Evolutionary conservation across 768 basidiomycete genomes (phyloP).

Genomic region (Pholiota microspora): DNA sequence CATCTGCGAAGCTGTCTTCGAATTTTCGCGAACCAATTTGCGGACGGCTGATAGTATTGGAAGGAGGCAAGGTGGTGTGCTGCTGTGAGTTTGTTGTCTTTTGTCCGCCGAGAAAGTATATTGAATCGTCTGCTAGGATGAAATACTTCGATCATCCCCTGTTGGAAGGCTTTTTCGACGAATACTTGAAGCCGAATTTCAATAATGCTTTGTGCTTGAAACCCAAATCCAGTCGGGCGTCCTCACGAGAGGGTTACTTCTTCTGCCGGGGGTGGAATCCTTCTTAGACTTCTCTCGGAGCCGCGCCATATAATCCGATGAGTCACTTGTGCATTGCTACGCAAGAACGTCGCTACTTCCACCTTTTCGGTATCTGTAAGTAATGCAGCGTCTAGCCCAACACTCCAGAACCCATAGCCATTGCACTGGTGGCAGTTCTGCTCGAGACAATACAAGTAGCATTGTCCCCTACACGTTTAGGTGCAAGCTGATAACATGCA

Average conservation of each 20-base stretch:
- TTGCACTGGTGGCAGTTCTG: too few relatives aligned
- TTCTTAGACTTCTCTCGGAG: background rate
- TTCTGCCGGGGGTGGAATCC: constrained; percentile 74
- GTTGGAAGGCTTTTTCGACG: constrained; percentile 59
- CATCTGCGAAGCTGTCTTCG: constrained; percentile 71
- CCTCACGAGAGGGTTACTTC: constrained; percentile 84
- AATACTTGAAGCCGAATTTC: constrained; percentile 64
- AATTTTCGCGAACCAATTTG: constrained; percentile 59
- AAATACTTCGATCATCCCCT: constrained; percentile 84
- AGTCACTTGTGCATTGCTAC: background rate
- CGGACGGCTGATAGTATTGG: constrained; percentile 43
- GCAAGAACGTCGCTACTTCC: too few relatives aligned
- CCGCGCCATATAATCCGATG: background rate
- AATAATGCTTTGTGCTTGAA: constrained; percentile 67
- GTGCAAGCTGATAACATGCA: too few relatives aligned
- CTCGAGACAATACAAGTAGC: too few relatives aligned
- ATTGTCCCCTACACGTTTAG: too few relatives aligned
- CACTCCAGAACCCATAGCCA: too few relatives aligned
- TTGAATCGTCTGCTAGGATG: constrained; percentile 45
- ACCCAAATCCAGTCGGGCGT: constrained; percentile 74
- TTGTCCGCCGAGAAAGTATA: background rate
- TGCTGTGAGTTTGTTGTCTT: constrained; percentile 47
- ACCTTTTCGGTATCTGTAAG: too few relatives aligned
- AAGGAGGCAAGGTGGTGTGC: constrained; percentile 43
- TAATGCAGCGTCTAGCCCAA: too few relatives aligned